phyloP scores from a whole-genome alignment of 2,329 filamentous ascomycete species.

The Salinomyces thailandicus region DNA sequence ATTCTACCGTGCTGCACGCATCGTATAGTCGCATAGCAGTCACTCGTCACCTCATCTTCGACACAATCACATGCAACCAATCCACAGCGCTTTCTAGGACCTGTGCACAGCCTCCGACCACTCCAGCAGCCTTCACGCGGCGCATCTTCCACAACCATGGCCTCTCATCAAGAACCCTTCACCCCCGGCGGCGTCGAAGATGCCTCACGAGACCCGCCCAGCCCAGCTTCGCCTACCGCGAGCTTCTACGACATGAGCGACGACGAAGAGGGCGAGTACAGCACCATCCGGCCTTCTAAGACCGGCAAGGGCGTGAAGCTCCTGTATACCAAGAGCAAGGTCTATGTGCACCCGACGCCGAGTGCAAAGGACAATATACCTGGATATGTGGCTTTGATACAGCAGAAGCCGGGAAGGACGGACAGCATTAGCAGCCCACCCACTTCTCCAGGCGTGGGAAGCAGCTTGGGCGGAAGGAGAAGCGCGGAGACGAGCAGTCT shows the following conservation, averaged over 20 bases:
- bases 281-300: conserved; percentile 74
- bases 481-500: conserved; percentile 55
- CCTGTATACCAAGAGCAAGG: conserved; percentile 94
- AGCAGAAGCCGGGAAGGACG: conserved; percentile 63
- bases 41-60: too few species aligned
- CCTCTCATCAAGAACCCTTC: background rate
- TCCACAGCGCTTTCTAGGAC: too few species aligned
- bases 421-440: conserved; percentile 3
- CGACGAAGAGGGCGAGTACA: conserved; percentile 90
- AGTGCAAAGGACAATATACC: conserved; percentile 92
- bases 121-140: too few species aligned
- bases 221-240: conserved; percentile 60
- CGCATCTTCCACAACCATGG: background rate
- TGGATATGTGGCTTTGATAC: conserved; percentile 83
- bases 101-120: too few species aligned
- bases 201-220: background rate
- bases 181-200: background rate
- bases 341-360: conserved; percentile 90
- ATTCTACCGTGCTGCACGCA: too few species aligned
- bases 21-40: too few species aligned
- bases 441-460: conserved; percentile 5
- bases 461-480: background rate
- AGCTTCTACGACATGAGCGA: conserved; percentile 96
- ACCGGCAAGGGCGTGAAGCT: conserved; percentile 81
- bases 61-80: too few species aligned